These are phyloP conservation scores for Penicillium expansum DNA, from an alignment of 2,329 filamentous ascomycete species.

Conservation along the genomic window DNA sequence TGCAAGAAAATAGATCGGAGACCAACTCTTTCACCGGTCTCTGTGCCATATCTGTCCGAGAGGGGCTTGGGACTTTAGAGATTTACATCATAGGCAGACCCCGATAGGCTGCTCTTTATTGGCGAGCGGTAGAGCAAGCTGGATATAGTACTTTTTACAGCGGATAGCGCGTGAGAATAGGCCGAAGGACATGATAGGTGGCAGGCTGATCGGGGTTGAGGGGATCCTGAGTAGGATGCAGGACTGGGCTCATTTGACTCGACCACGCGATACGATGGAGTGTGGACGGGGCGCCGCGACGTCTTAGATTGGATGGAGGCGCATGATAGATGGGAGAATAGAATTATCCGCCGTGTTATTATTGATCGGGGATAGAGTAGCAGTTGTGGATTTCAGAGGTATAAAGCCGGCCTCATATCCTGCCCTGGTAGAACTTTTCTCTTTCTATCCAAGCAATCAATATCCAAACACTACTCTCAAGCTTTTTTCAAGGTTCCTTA, in stretches of 20 bases:
- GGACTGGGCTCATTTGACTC: slow-evolving; percentile 19
- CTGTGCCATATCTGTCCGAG: not conserved
- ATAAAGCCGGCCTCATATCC: slow-evolving; percentile 19
- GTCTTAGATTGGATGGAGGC: slow-evolving; percentile 12
- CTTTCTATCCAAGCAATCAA: slow-evolving; percentile 1
- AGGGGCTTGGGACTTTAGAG: not conserved
- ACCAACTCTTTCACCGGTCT: not conserved
- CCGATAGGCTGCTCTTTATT: slow-evolving; percentile 9
- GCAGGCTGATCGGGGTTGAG: slow-evolving; percentile 4
- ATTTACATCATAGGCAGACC: not conserved
- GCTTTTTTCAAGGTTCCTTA: slow-evolving; percentile 12
- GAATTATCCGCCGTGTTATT: not conserved
- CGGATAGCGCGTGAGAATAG: slow-evolving; percentile 22
- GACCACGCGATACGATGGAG: slow-evolving; percentile 20
- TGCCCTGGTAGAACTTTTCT: not conserved
- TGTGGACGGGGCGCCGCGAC: slow-evolving; percentile 6
- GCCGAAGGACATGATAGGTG: not conserved
- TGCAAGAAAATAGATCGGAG: slow-evolving; percentile 20
- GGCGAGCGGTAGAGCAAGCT: slow-evolving; percentile 16
- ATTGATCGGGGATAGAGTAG: not conserved
- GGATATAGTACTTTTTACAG: slow-evolving; percentile 1
- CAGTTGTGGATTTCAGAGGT: slow-evolving; percentile 1
- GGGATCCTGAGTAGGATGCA: slow-evolving; percentile 8
- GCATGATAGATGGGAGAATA: not conserved
- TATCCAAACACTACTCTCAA: slow-evolving; percentile 1